Conservation (phyloP, 352 stramenopile species). For the Phytophthora cryptogea region DNA sequence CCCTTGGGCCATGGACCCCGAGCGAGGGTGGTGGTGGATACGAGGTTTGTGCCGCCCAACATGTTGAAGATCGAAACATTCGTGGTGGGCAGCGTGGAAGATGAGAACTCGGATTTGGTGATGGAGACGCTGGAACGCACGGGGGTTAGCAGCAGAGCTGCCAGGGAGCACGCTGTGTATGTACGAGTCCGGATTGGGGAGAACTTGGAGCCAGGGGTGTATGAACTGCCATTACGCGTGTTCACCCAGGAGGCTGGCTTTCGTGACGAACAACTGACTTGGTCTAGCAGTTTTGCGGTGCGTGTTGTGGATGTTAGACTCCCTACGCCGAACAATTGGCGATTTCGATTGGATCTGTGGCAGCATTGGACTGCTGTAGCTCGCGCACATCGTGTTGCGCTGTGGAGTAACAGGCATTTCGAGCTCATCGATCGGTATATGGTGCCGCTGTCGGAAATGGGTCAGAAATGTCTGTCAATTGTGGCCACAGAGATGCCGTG, state of each 20-base stretch:
- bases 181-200: conserved; percentile 48
- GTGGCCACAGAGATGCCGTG: conserved; percentile 81
- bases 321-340: conserved; percentile 48
- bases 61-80: conserved; percentile 55
- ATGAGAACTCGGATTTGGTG: conserved; percentile 55
- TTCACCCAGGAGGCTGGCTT: conserved; percentile 74
- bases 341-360: conserved; percentile 81
- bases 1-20: conserved; percentile 60
- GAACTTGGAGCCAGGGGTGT: conserved; percentile 45
- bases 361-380: conserved; percentile 73
- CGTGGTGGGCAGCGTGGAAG: conserved; percentile 61
- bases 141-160: conserved; percentile 33
- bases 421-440: conserved; percentile 72
- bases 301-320: conserved; percentile 60
- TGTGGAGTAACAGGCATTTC: conserved; percentile 79
- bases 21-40: conserved; percentile 59
- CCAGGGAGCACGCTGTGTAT: conserved; percentile 60
- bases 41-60: conserved; percentile 54
- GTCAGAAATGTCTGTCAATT: conserved; percentile 75
- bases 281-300: conserved; percentile 58
- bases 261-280: conserved; percentile 66
- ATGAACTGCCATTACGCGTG: conserved; percentile 68
- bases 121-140: conserved; percentile 66
- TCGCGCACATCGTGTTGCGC: conserved; percentile 44
- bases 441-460: conserved; percentile 54